These are phyloP conservation scores for Colletotrichum somersetense DNA, from an alignment of 2,329 filamentous ascomycete species.

Conservation along the genomic window DNA sequence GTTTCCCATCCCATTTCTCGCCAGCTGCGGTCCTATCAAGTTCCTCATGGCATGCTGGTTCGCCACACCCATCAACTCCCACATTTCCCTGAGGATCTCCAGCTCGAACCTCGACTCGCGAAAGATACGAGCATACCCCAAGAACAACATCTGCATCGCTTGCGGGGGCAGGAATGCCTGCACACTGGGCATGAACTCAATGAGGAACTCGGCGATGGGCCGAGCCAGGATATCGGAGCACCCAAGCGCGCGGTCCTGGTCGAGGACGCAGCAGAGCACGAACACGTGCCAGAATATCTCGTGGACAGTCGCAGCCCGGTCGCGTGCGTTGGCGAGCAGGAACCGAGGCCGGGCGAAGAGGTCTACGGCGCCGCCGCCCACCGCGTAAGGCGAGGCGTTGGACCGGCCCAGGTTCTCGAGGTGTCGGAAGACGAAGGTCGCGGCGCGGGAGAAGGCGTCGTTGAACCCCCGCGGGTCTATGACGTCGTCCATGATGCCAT, in stretches of 20 bases:
- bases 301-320: slow-evolving; percentile 16
- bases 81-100: slow-evolving; percentile 30
- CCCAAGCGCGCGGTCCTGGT: slow-evolving; percentile 46
- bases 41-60: slow-evolving; percentile 23
- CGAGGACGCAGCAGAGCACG: slow-evolving; percentile 48
- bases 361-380: neutral
- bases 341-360: slow-evolving; percentile 32
- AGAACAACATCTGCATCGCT: slow-evolving; percentile 32
- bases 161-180: slow-evolving; percentile 27
- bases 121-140: slow-evolving; percentile 36
- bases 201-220: slow-evolving; percentile 45
- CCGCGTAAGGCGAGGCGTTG: neutral
- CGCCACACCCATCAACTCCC: slow-evolving; percentile 35
- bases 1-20: slow-evolving; percentile 21
- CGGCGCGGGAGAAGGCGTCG: slow-evolving; percentile 13
- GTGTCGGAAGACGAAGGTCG: slow-evolving; percentile 33
- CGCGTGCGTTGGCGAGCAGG: slow-evolving; percentile 28
- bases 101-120: slow-evolving; percentile 33
- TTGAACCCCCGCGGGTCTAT: slow-evolving; percentile 13
- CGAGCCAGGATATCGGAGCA: slow-evolving; percentile 46
- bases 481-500: slow-evolving; percentile 6
- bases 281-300: slow-evolving; percentile 40
- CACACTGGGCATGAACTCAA: slow-evolving; percentile 43
- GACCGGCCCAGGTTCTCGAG: slow-evolving; percentile 26
- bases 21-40: slow-evolving; percentile 33